phyloP scores from a whole-genome alignment of 371 early-diverging fungal genomes.

The Mortierella sp. region DNA sequence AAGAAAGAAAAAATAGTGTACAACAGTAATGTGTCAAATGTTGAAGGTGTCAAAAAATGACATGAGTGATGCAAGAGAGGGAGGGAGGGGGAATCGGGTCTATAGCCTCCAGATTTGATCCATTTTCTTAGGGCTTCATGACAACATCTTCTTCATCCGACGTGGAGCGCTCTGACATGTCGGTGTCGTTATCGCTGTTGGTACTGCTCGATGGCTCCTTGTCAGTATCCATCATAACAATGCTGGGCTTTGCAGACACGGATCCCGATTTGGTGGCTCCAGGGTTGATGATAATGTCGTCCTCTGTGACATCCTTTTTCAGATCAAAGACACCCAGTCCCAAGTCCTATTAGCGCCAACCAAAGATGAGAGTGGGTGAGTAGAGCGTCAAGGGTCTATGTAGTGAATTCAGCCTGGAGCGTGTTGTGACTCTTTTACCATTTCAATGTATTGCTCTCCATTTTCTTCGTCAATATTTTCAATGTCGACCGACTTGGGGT shows the following conservation, averaged over 20 bases:
- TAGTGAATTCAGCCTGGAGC: background rate
- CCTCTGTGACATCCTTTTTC: conserved; percentile 49
- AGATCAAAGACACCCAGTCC: conserved; percentile 53
- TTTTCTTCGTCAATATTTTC: conserved; percentile 53
- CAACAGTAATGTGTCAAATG: too few species aligned
- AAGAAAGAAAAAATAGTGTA: conserved; percentile 27
- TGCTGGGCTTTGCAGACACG: conserved; percentile 22
- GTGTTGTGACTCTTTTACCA: conserved; percentile 14
- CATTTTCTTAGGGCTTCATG: conserved; percentile 22
- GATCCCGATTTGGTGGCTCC: conserved; percentile 5
- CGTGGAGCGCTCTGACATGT: conserved; percentile 12
- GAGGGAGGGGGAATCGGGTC: too few species aligned
- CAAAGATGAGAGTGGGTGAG: background rate
- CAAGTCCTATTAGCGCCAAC: conserved; percentile 21
- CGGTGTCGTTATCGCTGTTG: conserved; percentile 7
- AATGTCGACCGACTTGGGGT: conserved; percentile 51
- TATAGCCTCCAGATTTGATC: too few species aligned
- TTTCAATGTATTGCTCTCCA: conserved; percentile 54
- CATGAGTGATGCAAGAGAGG: background rate
- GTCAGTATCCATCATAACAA: conserved; percentile 46
- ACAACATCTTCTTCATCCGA: conserved; percentile 26
- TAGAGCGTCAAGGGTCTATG: background rate
- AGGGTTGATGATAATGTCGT: conserved; percentile 51
- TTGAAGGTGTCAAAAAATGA: conserved; percentile 5
- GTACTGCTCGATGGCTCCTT: conserved; percentile 3